phyloP scores from a whole-genome alignment of 352 stramenopile genomes.

The Globisporangium spiculum region DNA sequence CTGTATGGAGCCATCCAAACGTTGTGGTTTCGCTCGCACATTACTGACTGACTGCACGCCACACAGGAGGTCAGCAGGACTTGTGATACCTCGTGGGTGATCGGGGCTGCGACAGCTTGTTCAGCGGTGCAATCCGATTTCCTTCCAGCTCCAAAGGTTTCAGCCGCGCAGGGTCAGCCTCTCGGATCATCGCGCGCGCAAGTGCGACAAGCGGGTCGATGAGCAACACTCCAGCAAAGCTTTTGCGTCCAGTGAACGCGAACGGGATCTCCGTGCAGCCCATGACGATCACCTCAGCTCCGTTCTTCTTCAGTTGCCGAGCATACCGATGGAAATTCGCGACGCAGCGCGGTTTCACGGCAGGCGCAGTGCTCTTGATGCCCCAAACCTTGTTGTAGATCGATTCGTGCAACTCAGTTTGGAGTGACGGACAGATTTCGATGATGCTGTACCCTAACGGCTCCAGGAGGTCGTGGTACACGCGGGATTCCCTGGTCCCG shows the following conservation, averaged over 20 bases:
- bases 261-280: constrained; percentile 82
- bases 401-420: constrained; percentile 66
- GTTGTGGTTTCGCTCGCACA: neutral
- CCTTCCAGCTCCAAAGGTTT: constrained; percentile 25
- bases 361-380: constrained; percentile 71
- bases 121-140: constrained; percentile 17
- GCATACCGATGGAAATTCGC: constrained; percentile 67
- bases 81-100: constrained; percentile 1
- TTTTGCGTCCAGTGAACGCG: constrained; percentile 50
- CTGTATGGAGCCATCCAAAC: neutral
- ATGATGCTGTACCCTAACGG: constrained; percentile 54
- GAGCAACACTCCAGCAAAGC: constrained; percentile 40
- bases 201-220: constrained; percentile 77
- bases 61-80: constrained; percentile 3
- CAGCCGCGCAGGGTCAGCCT: constrained; percentile 48
- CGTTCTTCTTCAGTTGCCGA: constrained; percentile 33
- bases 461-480: constrained; percentile 71
- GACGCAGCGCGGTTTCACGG: constrained; percentile 44
- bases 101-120: constrained; percentile 17
- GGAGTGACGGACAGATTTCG: constrained; percentile 43
- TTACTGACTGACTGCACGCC: no score
- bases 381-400: constrained; percentile 73
- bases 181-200: constrained; percentile 66
- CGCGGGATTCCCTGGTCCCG: constrained; percentile 51
- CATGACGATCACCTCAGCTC: constrained; percentile 66